Evolutionary conservation across 2,329 filamentous ascomycete genomes (phyloP).

Genomic region (Zymoseptoria crescenta): DNA sequence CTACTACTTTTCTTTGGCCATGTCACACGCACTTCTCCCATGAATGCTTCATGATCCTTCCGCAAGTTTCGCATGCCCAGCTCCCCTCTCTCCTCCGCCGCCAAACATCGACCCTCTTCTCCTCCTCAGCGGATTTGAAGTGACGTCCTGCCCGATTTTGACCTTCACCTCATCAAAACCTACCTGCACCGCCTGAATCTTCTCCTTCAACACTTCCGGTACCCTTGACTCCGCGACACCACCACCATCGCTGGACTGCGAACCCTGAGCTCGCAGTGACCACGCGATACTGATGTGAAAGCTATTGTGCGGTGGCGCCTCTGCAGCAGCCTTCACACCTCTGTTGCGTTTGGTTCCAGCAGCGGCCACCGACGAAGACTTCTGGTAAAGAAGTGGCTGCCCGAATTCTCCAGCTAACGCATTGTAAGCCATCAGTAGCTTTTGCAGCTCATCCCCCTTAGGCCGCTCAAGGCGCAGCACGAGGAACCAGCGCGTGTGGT

Average conservation of each 20-base stretch:
- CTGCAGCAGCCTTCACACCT: conserved; percentile 2
- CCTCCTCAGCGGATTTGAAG: conserved; percentile 15
- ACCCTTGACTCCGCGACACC: conserved; percentile 1
- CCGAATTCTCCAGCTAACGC: conserved; percentile 48
- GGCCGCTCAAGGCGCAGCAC: conserved; percentile 55
- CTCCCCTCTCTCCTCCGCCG: background rate
- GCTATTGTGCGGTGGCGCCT: conserved; percentile 56
- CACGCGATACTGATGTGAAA: conserved; percentile 84
- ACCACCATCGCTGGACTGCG: background rate
- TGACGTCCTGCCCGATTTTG: conserved; percentile 38
- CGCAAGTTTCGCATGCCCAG: background rate
- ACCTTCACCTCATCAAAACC: conserved; percentile 39
- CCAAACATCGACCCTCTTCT: background rate
- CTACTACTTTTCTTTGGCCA: background rate
- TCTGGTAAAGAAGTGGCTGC: conserved; percentile 63
- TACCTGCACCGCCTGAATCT: conserved; percentile 12
- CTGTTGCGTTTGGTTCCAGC: background rate
- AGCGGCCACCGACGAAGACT: conserved; percentile 1
- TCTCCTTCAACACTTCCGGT: conserved; percentile 4
- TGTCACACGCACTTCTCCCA: background rate
- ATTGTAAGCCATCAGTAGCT: conserved; percentile 62
- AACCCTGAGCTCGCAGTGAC: conserved; percentile 47
- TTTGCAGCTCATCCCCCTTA: conserved; percentile 31
- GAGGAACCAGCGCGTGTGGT: conserved; percentile 71
- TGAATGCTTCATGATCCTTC: background rate